These are phyloP conservation scores for Epichloe gansuensis DNA, from an alignment of 2,329 filamentous ascomycete species.

Conservation along the genomic window DNA sequence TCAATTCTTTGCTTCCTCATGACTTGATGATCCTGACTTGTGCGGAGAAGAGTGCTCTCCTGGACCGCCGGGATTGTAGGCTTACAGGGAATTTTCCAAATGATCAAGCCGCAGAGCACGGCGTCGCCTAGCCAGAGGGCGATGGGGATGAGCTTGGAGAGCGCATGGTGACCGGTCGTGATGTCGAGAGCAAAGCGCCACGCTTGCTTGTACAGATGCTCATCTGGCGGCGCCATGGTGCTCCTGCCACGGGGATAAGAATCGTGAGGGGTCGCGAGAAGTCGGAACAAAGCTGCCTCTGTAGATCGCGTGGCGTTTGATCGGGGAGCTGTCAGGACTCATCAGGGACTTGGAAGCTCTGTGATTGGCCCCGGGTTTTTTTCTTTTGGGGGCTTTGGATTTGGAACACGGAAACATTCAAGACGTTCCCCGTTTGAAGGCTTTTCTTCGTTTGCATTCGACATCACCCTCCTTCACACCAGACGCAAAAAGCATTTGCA, in stretches of 20 bases:
- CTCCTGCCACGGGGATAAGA: not conserved
- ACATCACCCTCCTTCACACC: no score
- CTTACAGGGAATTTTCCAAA: conserved; percentile 77
- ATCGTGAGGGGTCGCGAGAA: not conserved
- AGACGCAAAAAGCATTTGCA: no score
- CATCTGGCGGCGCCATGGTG: conserved; percentile 16
- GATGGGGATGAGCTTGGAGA: conserved; percentile 41
- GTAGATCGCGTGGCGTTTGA: not conserved
- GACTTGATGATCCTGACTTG: not conserved
- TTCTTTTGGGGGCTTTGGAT: no score
- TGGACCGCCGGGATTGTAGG: not conserved
- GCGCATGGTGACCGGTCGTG: conserved; percentile 34
- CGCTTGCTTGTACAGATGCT: conserved; percentile 16
- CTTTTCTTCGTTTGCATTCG: no score
- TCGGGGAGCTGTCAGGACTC: not conserved
- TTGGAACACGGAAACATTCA: not conserved
- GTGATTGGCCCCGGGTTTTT: no score
- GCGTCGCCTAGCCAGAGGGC: conserved; percentile 60
- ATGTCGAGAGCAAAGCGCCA: conserved; percentile 28
- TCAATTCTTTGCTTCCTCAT: not conserved
- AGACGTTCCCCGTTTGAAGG: no score
- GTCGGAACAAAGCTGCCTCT: not conserved
- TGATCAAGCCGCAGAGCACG: conserved; percentile 58
- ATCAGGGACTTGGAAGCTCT: not conserved
- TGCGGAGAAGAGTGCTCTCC: no score